phyloP scores from a whole-genome alignment of 2,329 filamentous ascomycete genomes.

The Nannizzia gypsea region DNA sequence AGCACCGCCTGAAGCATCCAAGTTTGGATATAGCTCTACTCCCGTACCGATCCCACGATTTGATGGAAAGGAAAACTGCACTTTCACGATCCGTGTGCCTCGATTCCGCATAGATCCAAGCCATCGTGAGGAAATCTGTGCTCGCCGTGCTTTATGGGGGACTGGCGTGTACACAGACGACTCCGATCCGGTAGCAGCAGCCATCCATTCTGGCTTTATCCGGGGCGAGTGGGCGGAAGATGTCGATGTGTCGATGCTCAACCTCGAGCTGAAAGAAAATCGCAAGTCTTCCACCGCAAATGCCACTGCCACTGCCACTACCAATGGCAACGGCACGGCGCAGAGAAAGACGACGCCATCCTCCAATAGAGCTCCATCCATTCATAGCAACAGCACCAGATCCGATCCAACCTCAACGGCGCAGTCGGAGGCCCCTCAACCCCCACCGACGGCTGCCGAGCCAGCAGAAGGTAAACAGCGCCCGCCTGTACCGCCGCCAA shows the following conservation, averaged over 20 bases:
- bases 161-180: constrained; percentile 94
- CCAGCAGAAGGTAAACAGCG: constrained; percentile 8
- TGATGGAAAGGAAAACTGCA: constrained; percentile 72
- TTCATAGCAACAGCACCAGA: constrained; percentile 6
- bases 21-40: constrained; percentile 46
- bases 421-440: not conserved
- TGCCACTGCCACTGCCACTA: constrained; percentile 32
- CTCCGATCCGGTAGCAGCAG: constrained; percentile 82
- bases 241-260: constrained; percentile 57
- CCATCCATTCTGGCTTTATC: constrained; percentile 88
- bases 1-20: constrained; percentile 36
- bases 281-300: constrained; percentile 33
- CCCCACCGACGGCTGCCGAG: constrained; percentile 13
- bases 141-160: constrained; percentile 74
- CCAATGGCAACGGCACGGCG: constrained; percentile 19
- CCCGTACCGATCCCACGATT: constrained; percentile 68
- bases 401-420: constrained; percentile 1
- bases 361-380: not conserved
- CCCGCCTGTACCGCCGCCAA: constrained; percentile 43
- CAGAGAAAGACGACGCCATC: constrained; percentile 11
- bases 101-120: constrained; percentile 59
- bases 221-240: constrained; percentile 76
- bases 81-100: constrained; percentile 76
- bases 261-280: constrained; percentile 40
- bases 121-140: constrained; percentile 71